Percentiles rank a stretch among this genome's conserved stretches.
These are phyloP conservation scores for Microdochium paspali DNA, from an alignment of 2,329 filamentous ascomycete genomes.

Conservation along the genomic window DNA sequence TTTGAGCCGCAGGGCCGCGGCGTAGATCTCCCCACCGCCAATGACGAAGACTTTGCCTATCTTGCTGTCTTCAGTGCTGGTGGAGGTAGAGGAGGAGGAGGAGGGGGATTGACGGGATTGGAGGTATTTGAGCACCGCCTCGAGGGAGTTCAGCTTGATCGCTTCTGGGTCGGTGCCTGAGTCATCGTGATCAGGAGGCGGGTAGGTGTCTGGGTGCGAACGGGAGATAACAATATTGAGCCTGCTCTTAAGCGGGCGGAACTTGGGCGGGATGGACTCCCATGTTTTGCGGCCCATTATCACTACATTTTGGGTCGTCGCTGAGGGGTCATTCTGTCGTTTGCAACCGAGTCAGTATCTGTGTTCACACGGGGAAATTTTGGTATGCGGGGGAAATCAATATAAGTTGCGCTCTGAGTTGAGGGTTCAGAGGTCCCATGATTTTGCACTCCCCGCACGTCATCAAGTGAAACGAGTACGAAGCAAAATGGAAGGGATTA, in stretches of 20 bases:
- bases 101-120: constrained; percentile 18
- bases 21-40: constrained; percentile 81
- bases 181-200: too few relatives aligned
- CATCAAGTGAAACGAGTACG: too few relatives aligned
- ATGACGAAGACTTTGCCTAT: constrained; percentile 71
- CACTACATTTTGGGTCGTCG: constrained; percentile 52
- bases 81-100: neutral
- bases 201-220: constrained; percentile 18
- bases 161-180: constrained; percentile 28
- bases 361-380: too few relatives aligned
- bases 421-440: too few relatives aligned
- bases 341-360: too few relatives aligned
- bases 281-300: constrained; percentile 98
- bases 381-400: too few relatives aligned
- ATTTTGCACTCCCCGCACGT: too few relatives aligned
- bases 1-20: constrained; percentile 50
- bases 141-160: constrained; percentile 49
- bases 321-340: neutral
- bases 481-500: too few relatives aligned
- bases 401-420: too few relatives aligned
- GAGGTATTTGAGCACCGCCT: constrained; percentile 43
- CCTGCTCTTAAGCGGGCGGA: constrained; percentile 70
- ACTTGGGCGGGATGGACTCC: constrained; percentile 73
- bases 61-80: constrained; percentile 3
- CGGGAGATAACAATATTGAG: constrained; percentile 76